These are phyloP conservation scores for Hymenoscyphus scutula DNA, from an alignment of 2,329 filamentous ascomycete genomes.

Conservation along the genomic window DNA sequence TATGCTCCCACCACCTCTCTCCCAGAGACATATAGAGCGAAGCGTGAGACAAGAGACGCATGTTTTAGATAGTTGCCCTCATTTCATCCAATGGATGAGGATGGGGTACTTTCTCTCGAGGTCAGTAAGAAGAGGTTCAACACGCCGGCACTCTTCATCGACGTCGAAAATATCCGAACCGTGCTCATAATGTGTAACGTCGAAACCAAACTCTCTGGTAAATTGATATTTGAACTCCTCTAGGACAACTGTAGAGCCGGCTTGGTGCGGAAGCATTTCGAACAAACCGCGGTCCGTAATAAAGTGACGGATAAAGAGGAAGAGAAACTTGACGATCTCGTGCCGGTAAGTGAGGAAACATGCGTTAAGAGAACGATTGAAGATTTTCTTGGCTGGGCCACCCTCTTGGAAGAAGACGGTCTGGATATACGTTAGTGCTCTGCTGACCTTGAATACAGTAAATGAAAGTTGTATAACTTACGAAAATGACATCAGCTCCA, in stretches of 20 bases:
- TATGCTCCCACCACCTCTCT: background rate
- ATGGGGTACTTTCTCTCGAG: slow-evolving; percentile 10
- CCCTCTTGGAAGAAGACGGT: slow-evolving; percentile 20
- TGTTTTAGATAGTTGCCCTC: background rate
- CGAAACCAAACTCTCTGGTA: slow-evolving; percentile 25
- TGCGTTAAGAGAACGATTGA: slow-evolving; percentile 27
- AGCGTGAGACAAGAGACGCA: background rate
- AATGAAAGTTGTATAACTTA: slow-evolving; percentile 14
- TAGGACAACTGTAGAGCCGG: slow-evolving; percentile 15
- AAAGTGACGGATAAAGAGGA: slow-evolving; percentile 24
- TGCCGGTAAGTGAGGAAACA: slow-evolving; percentile 18
- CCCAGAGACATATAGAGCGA: too few relatives aligned
- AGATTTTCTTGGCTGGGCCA: slow-evolving; percentile 17
- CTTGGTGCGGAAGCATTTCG: slow-evolving; percentile 14
- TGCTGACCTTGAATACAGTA: background rate
- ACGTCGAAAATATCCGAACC: slow-evolving; percentile 3
- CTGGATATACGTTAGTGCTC: slow-evolving; percentile 14
- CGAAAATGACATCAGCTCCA: slow-evolving; percentile 28
- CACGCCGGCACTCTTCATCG: slow-evolving; percentile 6
- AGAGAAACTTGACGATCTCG: slow-evolving; percentile 24
- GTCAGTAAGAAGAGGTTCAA: slow-evolving; percentile 5
- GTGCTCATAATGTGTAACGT: slow-evolving; percentile 7
- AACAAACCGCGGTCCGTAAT: slow-evolving; percentile 21
- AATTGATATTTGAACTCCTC: slow-evolving; percentile 29
- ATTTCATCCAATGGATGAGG: slow-evolving; percentile 8